These are phyloP conservation scores for Fonsecaea erecta DNA, from an alignment of 2,329 filamentous ascomycete species.

Conservation along the genomic window DNA sequence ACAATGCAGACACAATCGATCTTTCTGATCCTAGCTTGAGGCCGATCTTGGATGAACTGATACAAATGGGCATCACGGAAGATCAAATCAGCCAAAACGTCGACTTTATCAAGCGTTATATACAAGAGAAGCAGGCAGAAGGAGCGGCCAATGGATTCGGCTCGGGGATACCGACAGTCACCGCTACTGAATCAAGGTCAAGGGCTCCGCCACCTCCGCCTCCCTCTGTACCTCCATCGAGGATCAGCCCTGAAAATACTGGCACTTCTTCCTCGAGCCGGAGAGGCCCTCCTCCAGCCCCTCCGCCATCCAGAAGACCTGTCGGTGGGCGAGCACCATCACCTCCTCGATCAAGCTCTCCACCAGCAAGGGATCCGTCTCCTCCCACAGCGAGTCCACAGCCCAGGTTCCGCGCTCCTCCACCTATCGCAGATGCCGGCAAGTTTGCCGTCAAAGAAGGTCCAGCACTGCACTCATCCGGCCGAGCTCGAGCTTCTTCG, in stretches of 20 bases:
- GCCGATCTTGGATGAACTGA: constrained; percentile 63
- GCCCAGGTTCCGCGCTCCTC: constrained; percentile 79
- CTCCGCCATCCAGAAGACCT: constrained; percentile 58
- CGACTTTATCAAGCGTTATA: constrained; percentile 70
- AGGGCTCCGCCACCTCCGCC: constrained; percentile 65
- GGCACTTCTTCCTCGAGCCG: constrained; percentile 55
- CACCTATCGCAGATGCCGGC: constrained; percentile 85
- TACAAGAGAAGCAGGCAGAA: constrained; percentile 65
- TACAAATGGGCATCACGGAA: constrained; percentile 69
- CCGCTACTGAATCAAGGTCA: constrained; percentile 44
- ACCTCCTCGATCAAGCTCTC: constrained; percentile 54
- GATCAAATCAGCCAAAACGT: constrained; percentile 70
- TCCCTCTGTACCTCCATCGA: constrained; percentile 57
- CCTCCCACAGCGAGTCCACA: constrained; percentile 67
- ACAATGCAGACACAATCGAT: constrained; percentile 52
- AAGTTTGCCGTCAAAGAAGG: constrained; percentile 70
- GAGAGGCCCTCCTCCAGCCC: constrained; percentile 64
- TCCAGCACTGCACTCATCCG: constrained; percentile 51
- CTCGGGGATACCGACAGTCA: constrained; percentile 42
- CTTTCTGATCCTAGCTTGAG: constrained; percentile 66
- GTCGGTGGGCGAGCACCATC: constrained; percentile 52
- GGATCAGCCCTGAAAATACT: constrained; percentile 66
- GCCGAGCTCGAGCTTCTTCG: constrained; percentile 57
- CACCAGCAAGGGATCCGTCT: constrained; percentile 71
- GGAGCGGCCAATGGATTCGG: constrained; percentile 47